A percentile compares a stretch with the other conserved stretches of the same genome.
phyloP scores from a whole-genome alignment of 2,329 filamentous ascomycete genomes.

The Malbranchea cinnamomea region DNA sequence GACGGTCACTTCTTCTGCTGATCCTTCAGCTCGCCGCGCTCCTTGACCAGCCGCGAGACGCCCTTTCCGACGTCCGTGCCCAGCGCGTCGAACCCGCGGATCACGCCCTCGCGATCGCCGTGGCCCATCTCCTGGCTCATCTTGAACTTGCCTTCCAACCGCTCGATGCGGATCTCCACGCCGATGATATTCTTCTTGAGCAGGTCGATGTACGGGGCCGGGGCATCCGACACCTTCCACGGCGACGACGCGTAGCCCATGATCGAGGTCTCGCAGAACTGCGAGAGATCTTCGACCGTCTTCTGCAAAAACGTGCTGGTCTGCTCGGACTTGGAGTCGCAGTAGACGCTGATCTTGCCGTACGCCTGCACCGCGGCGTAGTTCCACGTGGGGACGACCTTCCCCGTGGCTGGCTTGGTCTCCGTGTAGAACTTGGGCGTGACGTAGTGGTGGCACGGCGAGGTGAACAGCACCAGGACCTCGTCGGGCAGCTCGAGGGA shows the following conservation, averaged over 20 bases:
- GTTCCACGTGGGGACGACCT: constrained; percentile 59
- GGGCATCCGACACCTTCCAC: constrained; percentile 44
- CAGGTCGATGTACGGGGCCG: constrained; percentile 39
- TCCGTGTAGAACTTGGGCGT: constrained; percentile 53
- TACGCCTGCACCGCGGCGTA: constrained; percentile 52
- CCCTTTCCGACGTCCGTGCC: constrained; percentile 23
- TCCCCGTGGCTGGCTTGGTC: constrained; percentile 49
- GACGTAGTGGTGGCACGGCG: constrained; percentile 45
- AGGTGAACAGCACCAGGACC: constrained; percentile 49
- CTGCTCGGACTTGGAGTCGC: constrained; percentile 32
- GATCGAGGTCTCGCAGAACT: constrained; percentile 36
- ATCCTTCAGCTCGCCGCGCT: constrained; percentile 16
- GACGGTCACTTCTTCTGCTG: too few species aligned
- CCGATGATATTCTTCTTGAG: constrained; percentile 46
- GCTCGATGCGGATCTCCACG: constrained; percentile 42
- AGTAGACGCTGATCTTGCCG: constrained; percentile 40
- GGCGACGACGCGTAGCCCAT: constrained; percentile 42
- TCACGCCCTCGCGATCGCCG: constrained; percentile 42
- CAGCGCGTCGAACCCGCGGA: constrained; percentile 39
- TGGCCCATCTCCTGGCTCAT: constrained; percentile 47
- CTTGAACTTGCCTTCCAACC: constrained; percentile 48
- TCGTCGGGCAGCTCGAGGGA: constrained; percentile 29
- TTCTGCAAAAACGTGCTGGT: constrained; percentile 34
- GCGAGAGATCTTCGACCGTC: constrained; percentile 40
- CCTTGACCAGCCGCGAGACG: constrained; percentile 22